Evolutionary conservation across 176 grass and related monocot species (phyloP).

Genomic region (Pontederia paniculata): DNA sequence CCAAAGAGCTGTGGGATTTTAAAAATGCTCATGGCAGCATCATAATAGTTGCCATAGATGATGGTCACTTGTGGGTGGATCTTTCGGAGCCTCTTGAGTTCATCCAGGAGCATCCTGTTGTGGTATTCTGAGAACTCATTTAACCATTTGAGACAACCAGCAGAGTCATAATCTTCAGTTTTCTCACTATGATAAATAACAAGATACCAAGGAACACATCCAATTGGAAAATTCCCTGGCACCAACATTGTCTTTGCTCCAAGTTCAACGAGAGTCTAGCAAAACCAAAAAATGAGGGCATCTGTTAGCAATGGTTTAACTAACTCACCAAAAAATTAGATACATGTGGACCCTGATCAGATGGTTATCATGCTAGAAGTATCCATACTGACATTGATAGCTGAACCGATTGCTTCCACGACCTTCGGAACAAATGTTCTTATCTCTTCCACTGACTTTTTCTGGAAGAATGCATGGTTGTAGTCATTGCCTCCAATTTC

Average conservation of each 20-base stretch:
- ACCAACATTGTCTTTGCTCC: conserved; percentile 15
- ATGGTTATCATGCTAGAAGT: neutral
- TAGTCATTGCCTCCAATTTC: conserved; percentile 95
- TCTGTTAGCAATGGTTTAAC: neutral
- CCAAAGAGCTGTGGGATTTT: conserved; percentile 4
- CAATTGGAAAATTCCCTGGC: conserved; percentile 7
- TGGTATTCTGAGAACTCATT: conserved; percentile 29
- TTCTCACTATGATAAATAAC: conserved; percentile 5
- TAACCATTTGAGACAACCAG: conserved; percentile 22
- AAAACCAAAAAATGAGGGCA: neutral
- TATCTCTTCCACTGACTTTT: conserved; percentile 50
- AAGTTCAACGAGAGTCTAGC: conserved; percentile 1
- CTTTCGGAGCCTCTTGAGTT: neutral
- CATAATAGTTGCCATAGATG: conserved; percentile 29
- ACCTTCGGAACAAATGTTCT: conserved; percentile 61
- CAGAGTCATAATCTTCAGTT: conserved; percentile 4
- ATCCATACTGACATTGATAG: conserved; percentile 25
- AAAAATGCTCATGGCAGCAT: conserved; percentile 2
- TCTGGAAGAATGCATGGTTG: conserved; percentile 73
- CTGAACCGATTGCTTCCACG: conserved; percentile 41
- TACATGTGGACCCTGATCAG: neutral
- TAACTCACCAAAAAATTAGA: neutral
- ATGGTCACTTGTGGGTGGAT: neutral
- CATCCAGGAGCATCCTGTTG: conserved; percentile 9
- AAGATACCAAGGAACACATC: conserved; percentile 11